Conservation (phyloP, 176 grass and related monocot genomes). For the Phoenix dactylifera region DNA sequence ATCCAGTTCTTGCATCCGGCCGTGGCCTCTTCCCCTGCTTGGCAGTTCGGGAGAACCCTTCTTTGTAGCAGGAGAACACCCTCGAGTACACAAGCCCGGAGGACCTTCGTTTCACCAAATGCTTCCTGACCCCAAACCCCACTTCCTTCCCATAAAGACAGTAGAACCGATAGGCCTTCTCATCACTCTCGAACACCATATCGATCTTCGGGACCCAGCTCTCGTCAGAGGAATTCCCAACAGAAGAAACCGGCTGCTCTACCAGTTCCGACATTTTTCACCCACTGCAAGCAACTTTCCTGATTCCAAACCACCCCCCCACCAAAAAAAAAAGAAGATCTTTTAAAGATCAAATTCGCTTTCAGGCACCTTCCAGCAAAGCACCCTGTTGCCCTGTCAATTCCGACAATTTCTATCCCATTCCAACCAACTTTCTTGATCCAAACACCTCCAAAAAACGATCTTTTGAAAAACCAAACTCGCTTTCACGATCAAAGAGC, state of each 20-base stretch:
- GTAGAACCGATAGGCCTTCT: constrained; percentile 5
- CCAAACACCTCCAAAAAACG: too few species aligned
- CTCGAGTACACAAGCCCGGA: constrained; percentile 5
- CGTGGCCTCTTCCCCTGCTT: constrained; percentile 9
- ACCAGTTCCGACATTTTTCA: too few species aligned
- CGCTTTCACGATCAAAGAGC: too few species aligned
- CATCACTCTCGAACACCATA: constrained; percentile 1
- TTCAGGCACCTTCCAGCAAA: too few species aligned
- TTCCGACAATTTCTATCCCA: too few species aligned
- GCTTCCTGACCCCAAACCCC: constrained; percentile 6
- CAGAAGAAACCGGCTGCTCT: neutral
- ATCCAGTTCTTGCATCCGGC: constrained; percentile 4
- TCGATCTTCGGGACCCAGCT: neutral
- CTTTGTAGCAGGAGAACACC: constrained; percentile 15
- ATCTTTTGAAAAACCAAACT: too few species aligned
- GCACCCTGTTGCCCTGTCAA: too few species aligned
- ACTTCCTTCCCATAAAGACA: neutral
- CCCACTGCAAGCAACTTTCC: too few species aligned
- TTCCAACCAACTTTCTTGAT: too few species aligned
- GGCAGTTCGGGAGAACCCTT: constrained; percentile 6
- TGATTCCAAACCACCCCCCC: too few species aligned
- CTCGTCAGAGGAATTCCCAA: neutral
- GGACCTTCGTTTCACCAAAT: constrained; percentile 10
- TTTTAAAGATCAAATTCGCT: too few species aligned
- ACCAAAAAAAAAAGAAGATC: too few species aligned